Evolutionary conservation across 441 rosid species (phyloP), one percentile per base, ranked within the genome.

Genomic region (Erodium chrysanthum): DNA sequence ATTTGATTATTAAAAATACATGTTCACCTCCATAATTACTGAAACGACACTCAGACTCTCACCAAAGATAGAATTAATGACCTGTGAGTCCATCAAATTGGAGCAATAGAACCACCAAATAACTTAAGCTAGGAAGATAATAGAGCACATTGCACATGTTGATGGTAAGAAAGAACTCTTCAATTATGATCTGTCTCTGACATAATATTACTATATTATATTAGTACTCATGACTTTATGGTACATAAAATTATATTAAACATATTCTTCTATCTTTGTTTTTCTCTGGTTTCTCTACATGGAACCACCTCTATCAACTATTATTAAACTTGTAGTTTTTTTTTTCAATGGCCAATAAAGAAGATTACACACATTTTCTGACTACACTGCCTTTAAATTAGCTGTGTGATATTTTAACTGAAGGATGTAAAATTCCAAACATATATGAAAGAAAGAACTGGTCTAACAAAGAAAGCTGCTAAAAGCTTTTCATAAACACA

Each of bases 401-500:
- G 21, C 2, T 56, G 61, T 0, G 10, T 54, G 61, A 54, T 54
- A 7, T 54, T 54, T 54, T 3, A 18, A 20, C 61, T 54, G 61
- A 18, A 54, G 2, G 25, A 54, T 54, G 61, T 50, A 50, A 50
- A 50, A 50, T 17, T 50, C 20, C 23, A 54, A 7, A 20, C 17
- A 64, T 9, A 10, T 33, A 64, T 17, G 21, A 33, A 37, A 0
- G 27, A 1, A 61, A 25, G 15, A 27, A 59, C 17, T 18, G 12
- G 56, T n/a, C n/a, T n/a, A n/a, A n/a, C n/a, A n/a, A n/a, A n/a
- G n/a, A n/a, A n/a, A n/a, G n/a, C n/a, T n/a, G n/a, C n/a, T n/a
- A n/a, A n/a, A 64, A n/a, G 33, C 68, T 58, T 68, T 64, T 71
- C 23, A 22, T 42, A 64, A 31, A 67, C 27, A 17, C 0, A 54